These are phyloP conservation scores for Penicillium samsonianum DNA, from an alignment of 495 filamentous ascomycete species.

Conservation along the genomic window DNA sequence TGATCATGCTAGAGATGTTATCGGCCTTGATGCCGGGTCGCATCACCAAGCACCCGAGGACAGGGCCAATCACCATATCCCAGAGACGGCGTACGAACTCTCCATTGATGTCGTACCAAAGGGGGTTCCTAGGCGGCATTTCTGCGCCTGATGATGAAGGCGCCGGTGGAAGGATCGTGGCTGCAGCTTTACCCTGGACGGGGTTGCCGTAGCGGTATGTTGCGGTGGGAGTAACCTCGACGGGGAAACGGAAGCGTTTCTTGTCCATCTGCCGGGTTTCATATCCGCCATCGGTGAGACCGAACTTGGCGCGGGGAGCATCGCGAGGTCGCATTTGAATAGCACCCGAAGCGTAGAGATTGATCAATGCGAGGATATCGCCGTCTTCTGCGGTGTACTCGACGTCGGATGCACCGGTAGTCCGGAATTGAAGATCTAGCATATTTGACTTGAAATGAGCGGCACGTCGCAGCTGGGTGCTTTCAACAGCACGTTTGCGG, in stretches of 20 bases:
- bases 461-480: conserved; percentile 52
- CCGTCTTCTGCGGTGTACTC: conserved; percentile 56
- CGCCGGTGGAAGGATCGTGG: conserved; percentile 19
- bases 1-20: conserved; percentile 56
- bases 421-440: conserved; percentile 57
- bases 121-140: conserved; percentile 55
- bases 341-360: conserved; percentile 62
- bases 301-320: conserved; percentile 67
- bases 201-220: conserved; percentile 64
- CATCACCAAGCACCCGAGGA: conserved; percentile 59
- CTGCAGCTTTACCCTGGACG: conserved; percentile 30
- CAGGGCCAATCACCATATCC: conserved; percentile 60
- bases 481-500: conserved; percentile 47
- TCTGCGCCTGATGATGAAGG: conserved; percentile 11
- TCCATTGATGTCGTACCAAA: conserved; percentile 80
- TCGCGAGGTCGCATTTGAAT: conserved; percentile 57
- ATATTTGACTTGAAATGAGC: conserved; percentile 55
- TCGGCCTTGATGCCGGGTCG: conserved; percentile 57
- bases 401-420: conserved; percentile 30
- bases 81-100: conserved; percentile 62
- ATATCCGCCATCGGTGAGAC: conserved; percentile 71
- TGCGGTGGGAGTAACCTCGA: conserved; percentile 57
- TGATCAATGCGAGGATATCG: conserved; percentile 66
- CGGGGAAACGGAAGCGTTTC: conserved; percentile 58
- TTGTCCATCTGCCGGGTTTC: conserved; percentile 71